Conservation (phyloP, 345 rosid genomes). For the Melastoma malabathricum region DNA sequence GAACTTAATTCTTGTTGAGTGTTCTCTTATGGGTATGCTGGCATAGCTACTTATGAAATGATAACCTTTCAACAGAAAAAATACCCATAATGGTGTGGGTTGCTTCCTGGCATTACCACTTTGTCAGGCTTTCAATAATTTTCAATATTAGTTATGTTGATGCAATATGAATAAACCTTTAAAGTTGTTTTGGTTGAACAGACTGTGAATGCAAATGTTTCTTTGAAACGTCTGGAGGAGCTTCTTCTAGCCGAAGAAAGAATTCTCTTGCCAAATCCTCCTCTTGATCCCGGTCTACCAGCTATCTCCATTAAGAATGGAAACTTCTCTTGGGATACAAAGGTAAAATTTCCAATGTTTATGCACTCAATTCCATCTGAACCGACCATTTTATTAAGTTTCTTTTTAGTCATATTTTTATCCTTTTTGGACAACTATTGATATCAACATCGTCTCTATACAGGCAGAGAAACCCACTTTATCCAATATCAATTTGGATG, state of each 20-base stretch:
- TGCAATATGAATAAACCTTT: conserved; percentile 8
- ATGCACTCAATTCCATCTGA: too few species aligned
- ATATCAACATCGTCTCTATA: conserved; percentile 6
- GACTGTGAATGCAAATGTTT: conserved; percentile 93
- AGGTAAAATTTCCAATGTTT: conserved; percentile 30
- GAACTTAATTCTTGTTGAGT: too few species aligned
- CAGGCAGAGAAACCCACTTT: conserved; percentile 87
- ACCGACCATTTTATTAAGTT: too few species aligned
- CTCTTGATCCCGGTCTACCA: conserved; percentile 53
- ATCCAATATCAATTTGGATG: conserved; percentile 73
- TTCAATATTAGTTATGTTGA: conserved; percentile 3
- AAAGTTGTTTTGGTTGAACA: conserved; percentile 19
- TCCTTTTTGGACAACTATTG: background rate
- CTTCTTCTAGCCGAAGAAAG: conserved; percentile 83
- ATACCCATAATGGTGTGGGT: too few species aligned
- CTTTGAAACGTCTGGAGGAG: conserved; percentile 89
- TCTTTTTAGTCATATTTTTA: background rate
- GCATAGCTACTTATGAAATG: too few species aligned
- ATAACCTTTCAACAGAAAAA: too few species aligned
- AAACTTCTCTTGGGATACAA: conserved; percentile 85
- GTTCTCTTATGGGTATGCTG: too few species aligned
- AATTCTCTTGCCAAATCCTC: conserved; percentile 84
- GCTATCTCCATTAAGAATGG: conserved; percentile 83
- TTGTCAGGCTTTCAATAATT: background rate
- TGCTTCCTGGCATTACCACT: too few species aligned